These are phyloP conservation scores for Lachancea quebecensis DNA, from an alignment of 805 yeast genomes.

Conservation along the genomic window DNA sequence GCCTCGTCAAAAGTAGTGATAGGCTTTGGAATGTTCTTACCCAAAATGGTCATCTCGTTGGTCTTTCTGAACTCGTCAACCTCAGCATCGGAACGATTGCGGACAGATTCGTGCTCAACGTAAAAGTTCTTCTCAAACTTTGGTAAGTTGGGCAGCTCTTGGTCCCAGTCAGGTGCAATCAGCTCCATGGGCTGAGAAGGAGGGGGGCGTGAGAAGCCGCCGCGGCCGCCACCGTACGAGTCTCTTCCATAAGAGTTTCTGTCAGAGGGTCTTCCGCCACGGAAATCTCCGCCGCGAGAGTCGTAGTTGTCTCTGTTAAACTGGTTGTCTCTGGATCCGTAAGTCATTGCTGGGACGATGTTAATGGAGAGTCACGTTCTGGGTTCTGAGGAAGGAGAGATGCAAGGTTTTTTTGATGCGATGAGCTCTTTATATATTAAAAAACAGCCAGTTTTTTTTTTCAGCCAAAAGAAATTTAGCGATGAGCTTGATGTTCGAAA, in stretches of 20 bases:
- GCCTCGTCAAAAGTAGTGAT: constrained; percentile 91
- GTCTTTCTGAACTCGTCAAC: constrained; percentile 69
- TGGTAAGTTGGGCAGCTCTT: constrained; percentile 54
- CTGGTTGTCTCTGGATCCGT: constrained; percentile 34
- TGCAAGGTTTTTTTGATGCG: neutral
- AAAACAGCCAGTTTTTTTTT: neutral
- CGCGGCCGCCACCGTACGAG: constrained; percentile 36
- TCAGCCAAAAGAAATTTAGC: constrained; percentile 1
- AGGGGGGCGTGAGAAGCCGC: constrained; percentile 35
- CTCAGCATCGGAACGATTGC: constrained; percentile 68
- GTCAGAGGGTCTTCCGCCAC: constrained; percentile 35
- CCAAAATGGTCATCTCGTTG: constrained; percentile 79
- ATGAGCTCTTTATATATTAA: constrained; percentile 1
- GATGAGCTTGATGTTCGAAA: neutral
- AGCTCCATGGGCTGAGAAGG: constrained; percentile 34
- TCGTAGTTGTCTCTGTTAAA: constrained; percentile 33
- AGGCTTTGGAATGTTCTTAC: constrained; percentile 89
- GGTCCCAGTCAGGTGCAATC: constrained; percentile 71
- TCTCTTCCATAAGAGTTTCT: constrained; percentile 33
- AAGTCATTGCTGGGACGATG: constrained; percentile 22
- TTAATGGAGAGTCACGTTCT: neutral
- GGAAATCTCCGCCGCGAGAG: constrained; percentile 37
- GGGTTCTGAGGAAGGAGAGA: neutral
- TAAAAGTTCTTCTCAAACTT: constrained; percentile 94
- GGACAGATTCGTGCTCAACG: constrained; percentile 73